Evolutionary conservation across 2,329 filamentous ascomycete species (phyloP).

Genomic region (Achaetomium macrosporum): DNA sequence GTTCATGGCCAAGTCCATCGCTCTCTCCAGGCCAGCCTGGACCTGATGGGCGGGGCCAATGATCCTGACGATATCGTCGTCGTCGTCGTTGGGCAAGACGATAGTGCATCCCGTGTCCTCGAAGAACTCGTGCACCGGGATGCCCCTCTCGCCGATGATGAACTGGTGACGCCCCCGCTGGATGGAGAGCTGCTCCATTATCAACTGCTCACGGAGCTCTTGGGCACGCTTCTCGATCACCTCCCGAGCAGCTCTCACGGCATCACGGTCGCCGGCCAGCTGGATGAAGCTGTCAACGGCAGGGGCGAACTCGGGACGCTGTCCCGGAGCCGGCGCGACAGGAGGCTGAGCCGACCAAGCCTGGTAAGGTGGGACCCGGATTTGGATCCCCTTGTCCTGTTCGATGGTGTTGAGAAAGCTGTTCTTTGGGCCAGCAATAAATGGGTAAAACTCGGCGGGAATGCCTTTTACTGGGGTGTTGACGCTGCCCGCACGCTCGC

Average conservation of each 20-base stretch:
- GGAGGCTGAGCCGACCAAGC: conserved; percentile 67
- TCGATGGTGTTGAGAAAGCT: conserved; percentile 62
- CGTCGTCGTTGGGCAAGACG: conserved; percentile 69
- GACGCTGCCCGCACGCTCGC: conserved; percentile 76
- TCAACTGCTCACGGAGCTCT: conserved; percentile 68
- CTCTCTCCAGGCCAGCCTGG: conserved; percentile 68
- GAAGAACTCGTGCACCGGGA: conserved; percentile 79
- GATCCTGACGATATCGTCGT: conserved; percentile 78
- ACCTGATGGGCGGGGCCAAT: conserved; percentile 73
- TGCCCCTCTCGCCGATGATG: conserved; percentile 79
- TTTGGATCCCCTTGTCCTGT: conserved; percentile 65
- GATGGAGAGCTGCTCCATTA: conserved; percentile 72
- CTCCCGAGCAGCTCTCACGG: conserved; percentile 72
- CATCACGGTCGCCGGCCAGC: conserved; percentile 76
- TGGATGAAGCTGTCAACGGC: conserved; percentile 73
- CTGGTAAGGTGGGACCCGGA: conserved; percentile 78
- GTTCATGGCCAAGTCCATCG: conserved; percentile 80
- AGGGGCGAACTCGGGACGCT: conserved; percentile 64
- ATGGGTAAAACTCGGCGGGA: conserved; percentile 89
- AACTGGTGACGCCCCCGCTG: conserved; percentile 89
- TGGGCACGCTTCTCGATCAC: conserved; percentile 75
- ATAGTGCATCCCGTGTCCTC: conserved; percentile 86
- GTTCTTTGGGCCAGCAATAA: conserved; percentile 78
- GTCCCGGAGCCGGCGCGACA: conserved; percentile 53
- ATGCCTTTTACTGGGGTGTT: conserved; percentile 77